A percentile compares a stretch with the other conserved stretches of the same genome.
phyloP scores from a whole-genome alignment of 352 stramenopile species.

The Globisporangium irregulare region DNA sequence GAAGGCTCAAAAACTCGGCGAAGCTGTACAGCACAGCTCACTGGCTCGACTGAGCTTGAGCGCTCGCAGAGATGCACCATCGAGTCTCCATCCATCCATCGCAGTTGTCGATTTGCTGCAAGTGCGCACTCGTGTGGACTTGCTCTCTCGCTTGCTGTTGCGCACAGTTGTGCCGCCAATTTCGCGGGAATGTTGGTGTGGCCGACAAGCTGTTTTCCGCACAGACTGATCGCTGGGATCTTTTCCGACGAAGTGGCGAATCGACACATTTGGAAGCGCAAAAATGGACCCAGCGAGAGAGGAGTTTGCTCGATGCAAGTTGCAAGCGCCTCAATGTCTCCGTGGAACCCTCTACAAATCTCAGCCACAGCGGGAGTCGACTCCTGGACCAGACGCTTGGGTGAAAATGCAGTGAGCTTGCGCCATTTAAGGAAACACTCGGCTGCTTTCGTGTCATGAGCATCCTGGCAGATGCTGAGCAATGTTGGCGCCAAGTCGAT shows the following conservation, averaged over 20 bases:
- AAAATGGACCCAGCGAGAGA: constrained; percentile 21
- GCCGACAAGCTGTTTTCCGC: constrained; percentile 21
- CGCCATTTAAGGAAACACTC: constrained; percentile 38
- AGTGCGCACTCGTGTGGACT: constrained; percentile 42
- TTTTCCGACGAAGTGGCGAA: constrained; percentile 10
- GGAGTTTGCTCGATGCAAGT: constrained; percentile 27
- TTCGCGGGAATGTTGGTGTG: constrained; percentile 18
- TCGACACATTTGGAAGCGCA: constrained; percentile 31
- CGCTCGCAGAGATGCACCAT: constrained; percentile 33
- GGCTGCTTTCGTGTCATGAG: constrained; percentile 26
- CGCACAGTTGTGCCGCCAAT: constrained; percentile 34
- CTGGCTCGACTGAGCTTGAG: constrained; percentile 20
- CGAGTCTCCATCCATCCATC: constrained; percentile 41
- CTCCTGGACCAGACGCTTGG: constrained; percentile 20
- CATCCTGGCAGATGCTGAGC: constrained; percentile 32
- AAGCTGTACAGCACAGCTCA: constrained; percentile 34
- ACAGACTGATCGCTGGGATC: constrained; percentile 23
- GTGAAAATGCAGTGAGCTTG: constrained; percentile 24
- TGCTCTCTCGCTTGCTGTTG: neutral
- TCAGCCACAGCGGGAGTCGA: constrained; percentile 6
- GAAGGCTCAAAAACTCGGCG: constrained; percentile 1
- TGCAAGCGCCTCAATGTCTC: constrained; percentile 22
- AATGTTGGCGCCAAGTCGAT: constrained; percentile 20
- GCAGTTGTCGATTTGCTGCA: constrained; percentile 35
- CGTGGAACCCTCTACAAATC: constrained; percentile 22